Percentiles rank a stretch among this genome's conserved stretches.
phyloP scores from a whole-genome alignment of 495 filamentous ascomycete species.

The Penicillium angulare region DNA sequence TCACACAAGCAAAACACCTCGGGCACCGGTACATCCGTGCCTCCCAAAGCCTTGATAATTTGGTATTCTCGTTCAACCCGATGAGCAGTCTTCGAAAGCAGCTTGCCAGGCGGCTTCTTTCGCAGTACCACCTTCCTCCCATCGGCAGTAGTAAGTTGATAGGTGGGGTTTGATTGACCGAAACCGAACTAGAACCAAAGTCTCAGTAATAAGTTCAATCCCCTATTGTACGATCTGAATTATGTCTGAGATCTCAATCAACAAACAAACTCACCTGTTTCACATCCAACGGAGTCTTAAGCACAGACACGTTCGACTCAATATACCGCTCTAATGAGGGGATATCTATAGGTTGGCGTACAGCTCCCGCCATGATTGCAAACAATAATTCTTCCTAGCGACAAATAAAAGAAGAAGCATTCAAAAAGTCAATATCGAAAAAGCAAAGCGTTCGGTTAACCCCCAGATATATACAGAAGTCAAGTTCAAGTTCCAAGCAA shows the following conservation, averaged over 20 bases:
- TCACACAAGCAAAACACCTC: constrained; percentile 83
- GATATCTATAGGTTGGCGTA: constrained; percentile 87
- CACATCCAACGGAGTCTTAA: constrained; percentile 76
- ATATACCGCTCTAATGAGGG: constrained; percentile 76
- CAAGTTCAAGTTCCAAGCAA: not conserved
- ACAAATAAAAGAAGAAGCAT: not conserved
- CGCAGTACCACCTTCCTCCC: constrained; percentile 76
- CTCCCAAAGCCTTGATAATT: constrained; percentile 77
- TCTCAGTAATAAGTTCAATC: not conserved
- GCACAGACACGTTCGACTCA: constrained; percentile 67
- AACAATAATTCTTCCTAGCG: not conserved
- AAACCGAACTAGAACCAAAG: constrained; percentile 72
- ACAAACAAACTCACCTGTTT: too few species aligned
- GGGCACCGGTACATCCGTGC: constrained; percentile 83
- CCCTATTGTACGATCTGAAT: not conserved
- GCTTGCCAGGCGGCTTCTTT: constrained; percentile 92
- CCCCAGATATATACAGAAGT: not conserved
- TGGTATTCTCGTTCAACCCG: constrained; percentile 93
- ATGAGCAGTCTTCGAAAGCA: constrained; percentile 91
- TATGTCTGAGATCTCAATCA: too few species aligned
- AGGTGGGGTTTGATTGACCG: constrained; percentile 96
- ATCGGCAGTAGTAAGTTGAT: constrained; percentile 72
- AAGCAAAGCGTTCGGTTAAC: too few species aligned
- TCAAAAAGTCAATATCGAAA: not conserved
- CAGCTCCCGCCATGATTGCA: constrained; percentile 72